phyloP scores from a whole-genome alignment of 345 rosid genomes.

The Eucalyptus marginata region DNA sequence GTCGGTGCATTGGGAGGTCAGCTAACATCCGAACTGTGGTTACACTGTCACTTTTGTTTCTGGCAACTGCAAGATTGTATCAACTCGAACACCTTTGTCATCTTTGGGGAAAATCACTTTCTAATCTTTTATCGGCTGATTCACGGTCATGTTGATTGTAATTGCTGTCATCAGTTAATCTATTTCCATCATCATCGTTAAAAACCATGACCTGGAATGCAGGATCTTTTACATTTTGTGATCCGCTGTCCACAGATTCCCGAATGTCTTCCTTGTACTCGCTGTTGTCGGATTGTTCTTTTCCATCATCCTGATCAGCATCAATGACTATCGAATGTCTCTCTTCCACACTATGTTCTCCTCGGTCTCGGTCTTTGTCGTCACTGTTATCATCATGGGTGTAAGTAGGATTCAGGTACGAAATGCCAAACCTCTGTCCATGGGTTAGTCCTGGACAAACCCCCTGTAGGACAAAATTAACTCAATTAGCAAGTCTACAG shows the following conservation, averaged over 20 bases:
- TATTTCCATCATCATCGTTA: slow-evolving; percentile 3
- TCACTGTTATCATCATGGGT: not conserved
- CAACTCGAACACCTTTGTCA: not conserved
- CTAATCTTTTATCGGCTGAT: not conserved
- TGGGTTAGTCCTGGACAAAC: slow-evolving; percentile 76
- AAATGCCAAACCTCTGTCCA: slow-evolving; percentile 71
- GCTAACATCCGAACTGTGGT: not conserved
- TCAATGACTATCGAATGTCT: slow-evolving; percentile 19
- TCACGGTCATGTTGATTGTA: not conserved
- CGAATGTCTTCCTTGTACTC: not conserved
- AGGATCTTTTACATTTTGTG: not conserved
- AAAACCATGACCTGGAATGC: slow-evolving; percentile 10
- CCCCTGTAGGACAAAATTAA: slow-evolving; percentile 36
- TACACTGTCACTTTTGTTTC: not conserved
- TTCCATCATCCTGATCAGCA: slow-evolving; percentile 6
- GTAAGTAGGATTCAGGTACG: slow-evolving; percentile 26
- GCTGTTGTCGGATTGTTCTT: not conserved
- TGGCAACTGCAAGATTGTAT: not conserved
- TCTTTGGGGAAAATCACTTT: not conserved
- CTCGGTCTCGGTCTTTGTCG: slow-evolving; percentile 9
- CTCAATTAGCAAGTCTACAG: not conserved
- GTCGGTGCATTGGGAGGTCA: not conserved
- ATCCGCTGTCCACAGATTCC: not conserved
- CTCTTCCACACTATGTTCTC: slow-evolving; percentile 1
- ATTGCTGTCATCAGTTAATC: not conserved